Evolutionary conservation across 2,329 filamentous ascomycete genomes (phyloP).

Genomic region (Orbilia oligospora): DNA sequence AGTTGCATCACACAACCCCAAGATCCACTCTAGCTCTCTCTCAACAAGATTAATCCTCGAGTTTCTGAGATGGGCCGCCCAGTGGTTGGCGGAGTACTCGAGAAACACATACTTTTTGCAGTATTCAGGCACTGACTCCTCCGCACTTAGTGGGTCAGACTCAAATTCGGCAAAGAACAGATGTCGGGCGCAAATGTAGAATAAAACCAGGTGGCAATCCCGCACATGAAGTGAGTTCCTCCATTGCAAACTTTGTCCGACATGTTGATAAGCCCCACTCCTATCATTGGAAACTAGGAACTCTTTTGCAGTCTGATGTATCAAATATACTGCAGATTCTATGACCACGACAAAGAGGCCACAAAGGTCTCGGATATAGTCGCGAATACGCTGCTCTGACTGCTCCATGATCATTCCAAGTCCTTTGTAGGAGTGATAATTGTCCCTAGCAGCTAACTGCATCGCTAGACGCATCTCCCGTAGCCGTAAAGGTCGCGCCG

Average conservation of each 20-base stretch:
- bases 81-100: conserved; percentile 1
- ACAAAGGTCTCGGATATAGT: conserved; percentile 65
- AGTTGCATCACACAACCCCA: not conserved
- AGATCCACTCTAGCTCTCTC: not conserved
- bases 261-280: too few species aligned
- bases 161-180: too few species aligned
- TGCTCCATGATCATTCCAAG: conserved; percentile 6
- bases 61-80: conserved; percentile 1
- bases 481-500: conserved; percentile 65
- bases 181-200: too few species aligned
- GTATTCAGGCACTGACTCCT: not conserved
- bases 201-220: too few species aligned
- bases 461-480: conserved; percentile 65
- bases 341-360: conserved; percentile 67
- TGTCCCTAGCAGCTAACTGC: conserved; percentile 60
- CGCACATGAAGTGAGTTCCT: too few species aligned
- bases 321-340: conserved; percentile 60
- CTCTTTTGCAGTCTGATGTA: conserved; percentile 67
- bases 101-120: conserved; percentile 8
- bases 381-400: conserved; percentile 52
- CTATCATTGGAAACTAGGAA: too few species aligned
- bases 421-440: conserved; percentile 35
- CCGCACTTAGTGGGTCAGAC: too few species aligned
- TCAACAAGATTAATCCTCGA: not conserved
- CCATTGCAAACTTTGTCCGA: too few species aligned